Evolutionary conservation across 495 filamentous ascomycete species (phyloP).

Genomic region (Lophiotrema nucula): DNA sequence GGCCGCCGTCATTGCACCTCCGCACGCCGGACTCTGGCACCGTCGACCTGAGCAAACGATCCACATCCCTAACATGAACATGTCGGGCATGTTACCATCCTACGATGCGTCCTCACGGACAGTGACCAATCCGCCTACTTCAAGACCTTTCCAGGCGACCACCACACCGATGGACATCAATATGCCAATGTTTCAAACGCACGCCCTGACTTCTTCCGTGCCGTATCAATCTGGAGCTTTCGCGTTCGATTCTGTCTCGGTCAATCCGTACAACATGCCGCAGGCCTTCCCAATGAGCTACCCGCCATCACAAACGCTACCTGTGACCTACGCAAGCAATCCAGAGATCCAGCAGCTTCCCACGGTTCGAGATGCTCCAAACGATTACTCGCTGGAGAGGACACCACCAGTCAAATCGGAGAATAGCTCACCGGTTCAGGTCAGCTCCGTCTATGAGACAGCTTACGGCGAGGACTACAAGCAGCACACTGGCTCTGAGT

Average conservation of each 20-base stretch:
- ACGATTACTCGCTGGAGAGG: constrained; percentile 23
- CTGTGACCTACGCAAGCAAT: constrained; percentile 21
- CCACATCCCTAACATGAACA: constrained; percentile 33
- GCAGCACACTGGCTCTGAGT: constrained; percentile 4
- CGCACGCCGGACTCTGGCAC: constrained; percentile 36
- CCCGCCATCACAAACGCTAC: constrained; percentile 17
- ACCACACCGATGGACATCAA: constrained; percentile 33
- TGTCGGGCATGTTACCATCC: constrained; percentile 28
- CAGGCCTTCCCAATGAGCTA: constrained; percentile 27
- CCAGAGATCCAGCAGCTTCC: constrained; percentile 20
- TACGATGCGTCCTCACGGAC: constrained; percentile 30
- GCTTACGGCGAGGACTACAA: constrained; percentile 18
- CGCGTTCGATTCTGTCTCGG: constrained; percentile 33
- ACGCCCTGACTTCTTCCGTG: constrained; percentile 28
- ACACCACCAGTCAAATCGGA: constrained; percentile 42
- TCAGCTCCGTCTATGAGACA: constrained; percentile 34
- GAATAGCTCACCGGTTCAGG: constrained; percentile 36
- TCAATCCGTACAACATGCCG: constrained; percentile 35
- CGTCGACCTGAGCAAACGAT: constrained; percentile 30
- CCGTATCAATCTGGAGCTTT: constrained; percentile 35
- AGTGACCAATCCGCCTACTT: constrained; percentile 17
- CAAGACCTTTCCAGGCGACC: constrained; percentile 29
- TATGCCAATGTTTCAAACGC: constrained; percentile 33
- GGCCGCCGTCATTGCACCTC: constrained; percentile 35
- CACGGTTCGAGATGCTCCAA: constrained; percentile 20